Conservation (phyloP, 176 grass and related monocot genomes). For the Oryza rufipogon region DNA sequence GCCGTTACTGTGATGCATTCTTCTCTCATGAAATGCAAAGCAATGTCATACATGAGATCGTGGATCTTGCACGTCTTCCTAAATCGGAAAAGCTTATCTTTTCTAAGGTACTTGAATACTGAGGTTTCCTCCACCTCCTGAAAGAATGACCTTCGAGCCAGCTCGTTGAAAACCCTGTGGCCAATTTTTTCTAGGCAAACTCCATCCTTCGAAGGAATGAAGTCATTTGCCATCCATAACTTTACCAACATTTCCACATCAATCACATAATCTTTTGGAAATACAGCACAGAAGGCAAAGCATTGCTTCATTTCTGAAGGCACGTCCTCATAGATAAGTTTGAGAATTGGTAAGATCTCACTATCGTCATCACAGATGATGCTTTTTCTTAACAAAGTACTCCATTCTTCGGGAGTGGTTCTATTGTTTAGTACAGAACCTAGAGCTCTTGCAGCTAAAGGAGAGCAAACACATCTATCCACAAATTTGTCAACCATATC, state of each 20-base stretch:
- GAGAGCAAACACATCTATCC: slow-evolving; percentile 21
- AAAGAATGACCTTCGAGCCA: slow-evolving; percentile 14
- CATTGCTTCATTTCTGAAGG: not conserved
- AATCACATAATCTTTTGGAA: slow-evolving; percentile 8
- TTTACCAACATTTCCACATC: slow-evolving; percentile 16
- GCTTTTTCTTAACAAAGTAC: not conserved
- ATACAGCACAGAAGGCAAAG: slow-evolving; percentile 9
- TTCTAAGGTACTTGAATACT: too few relatives aligned
- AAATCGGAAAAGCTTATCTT: too few relatives aligned
- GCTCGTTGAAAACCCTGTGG: not conserved
- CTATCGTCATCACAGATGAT: not conserved
- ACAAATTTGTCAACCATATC: slow-evolving; percentile 21
- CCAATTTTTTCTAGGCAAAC: not conserved
- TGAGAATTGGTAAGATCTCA: not conserved
- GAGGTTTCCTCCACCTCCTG: not conserved
- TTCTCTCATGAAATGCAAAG: not conserved
- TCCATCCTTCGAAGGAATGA: not conserved
- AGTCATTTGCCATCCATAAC: slow-evolving; percentile 7
- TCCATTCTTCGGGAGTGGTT: not conserved
- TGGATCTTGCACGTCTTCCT: not conserved
- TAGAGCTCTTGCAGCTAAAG: slow-evolving; percentile 17
- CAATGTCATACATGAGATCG: slow-evolving; percentile 19
- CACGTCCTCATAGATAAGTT: slow-evolving; percentile 3
- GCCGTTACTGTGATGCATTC: not conserved
- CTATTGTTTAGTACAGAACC: slow-evolving; percentile 25